Percentiles rank a stretch among this genome's conserved stretches.
These are phyloP conservation scores for Pichia nanzhaoensis DNA, from an alignment of 805 yeast species.

Conservation along the genomic window DNA sequence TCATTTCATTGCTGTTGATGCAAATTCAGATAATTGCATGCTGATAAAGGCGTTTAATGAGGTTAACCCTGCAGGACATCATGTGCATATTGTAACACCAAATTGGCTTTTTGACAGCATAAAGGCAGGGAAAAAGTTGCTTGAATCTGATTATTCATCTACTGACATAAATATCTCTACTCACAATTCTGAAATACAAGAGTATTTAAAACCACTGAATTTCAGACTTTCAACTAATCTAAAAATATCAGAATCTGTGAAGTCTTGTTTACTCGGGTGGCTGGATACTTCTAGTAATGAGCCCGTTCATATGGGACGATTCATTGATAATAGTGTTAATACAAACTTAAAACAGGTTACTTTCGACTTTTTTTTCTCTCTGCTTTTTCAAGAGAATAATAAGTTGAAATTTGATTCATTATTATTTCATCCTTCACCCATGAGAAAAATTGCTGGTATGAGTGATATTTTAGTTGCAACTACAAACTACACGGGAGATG, in stretches of 20 bases:
- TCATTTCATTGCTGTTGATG: conserved; percentile 59
- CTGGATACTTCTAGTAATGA: background rate
- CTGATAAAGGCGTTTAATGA: conserved; percentile 24
- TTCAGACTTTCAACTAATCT: conserved; percentile 1
- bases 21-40: conserved; percentile 43
- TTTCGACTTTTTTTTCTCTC: conserved; percentile 67
- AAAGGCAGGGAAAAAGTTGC: conserved; percentile 23
- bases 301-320: background rate
- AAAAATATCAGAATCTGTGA: background rate
- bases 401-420: conserved; percentile 44
- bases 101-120: conserved; percentile 49
- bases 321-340: conserved; percentile 28
- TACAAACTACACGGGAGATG: conserved; percentile 82
- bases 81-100: conserved; percentile 61
- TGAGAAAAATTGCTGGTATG: conserved; percentile 46
- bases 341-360: conserved; percentile 41
- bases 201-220: background rate
- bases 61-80: conserved; percentile 24
- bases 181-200: background rate
- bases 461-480: conserved; percentile 52
- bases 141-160: conserved; percentile 27
- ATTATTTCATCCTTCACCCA: conserved; percentile 64
- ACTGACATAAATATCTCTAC: background rate
- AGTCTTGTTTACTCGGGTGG: background rate
- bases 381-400: conserved; percentile 52